These are phyloP conservation scores for Ophiostoma piceae DNA, from an alignment of 2,329 filamentous ascomycete genomes.

Conservation along the genomic window DNA sequence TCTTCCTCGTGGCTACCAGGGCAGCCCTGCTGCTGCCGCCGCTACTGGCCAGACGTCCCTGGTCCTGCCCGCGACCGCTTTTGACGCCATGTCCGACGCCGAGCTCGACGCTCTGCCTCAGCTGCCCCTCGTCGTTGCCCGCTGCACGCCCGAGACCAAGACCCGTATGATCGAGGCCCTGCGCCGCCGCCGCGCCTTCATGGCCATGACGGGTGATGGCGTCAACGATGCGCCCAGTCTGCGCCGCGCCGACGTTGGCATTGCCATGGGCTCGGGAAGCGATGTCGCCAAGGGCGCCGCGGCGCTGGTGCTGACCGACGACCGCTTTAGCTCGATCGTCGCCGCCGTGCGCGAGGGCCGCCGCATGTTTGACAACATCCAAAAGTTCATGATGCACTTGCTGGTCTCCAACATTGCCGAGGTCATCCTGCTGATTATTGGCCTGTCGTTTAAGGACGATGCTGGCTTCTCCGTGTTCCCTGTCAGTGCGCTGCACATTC, in stretches of 20 bases:
- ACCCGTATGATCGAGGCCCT: conserved; percentile 87
- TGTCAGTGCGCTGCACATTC: conserved; percentile 75
- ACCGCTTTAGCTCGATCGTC: conserved; percentile 84
- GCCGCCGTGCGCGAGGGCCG: conserved; percentile 77
- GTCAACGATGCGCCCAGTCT: conserved; percentile 83
- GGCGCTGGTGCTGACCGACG: conserved; percentile 77
- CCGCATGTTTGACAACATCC: conserved; percentile 82
- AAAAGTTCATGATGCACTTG: conserved; percentile 78
- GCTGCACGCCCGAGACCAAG: conserved; percentile 80
- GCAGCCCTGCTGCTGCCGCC: conserved; percentile 46
- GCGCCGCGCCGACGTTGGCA: conserved; percentile 76
- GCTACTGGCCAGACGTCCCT: conserved; percentile 56
- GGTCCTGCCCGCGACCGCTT: conserved; percentile 70
- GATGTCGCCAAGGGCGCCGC: conserved; percentile 81
- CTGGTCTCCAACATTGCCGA: conserved; percentile 79
- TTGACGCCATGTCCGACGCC: conserved; percentile 68
- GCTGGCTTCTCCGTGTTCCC: conserved; percentile 74
- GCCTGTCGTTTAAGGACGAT: conserved; percentile 72
- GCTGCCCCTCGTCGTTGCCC: conserved; percentile 74
- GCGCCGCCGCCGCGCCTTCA: conserved; percentile 68
- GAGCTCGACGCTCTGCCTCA: conserved; percentile 72
- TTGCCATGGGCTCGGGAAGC: conserved; percentile 83
- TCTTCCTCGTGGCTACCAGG: conserved; percentile 56
- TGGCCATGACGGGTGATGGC: conserved; percentile 84
- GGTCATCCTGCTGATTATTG: conserved; percentile 73